Evolutionary conservation across 306 rosid species (phyloP).

Genomic region (Quercus parvula): DNA sequence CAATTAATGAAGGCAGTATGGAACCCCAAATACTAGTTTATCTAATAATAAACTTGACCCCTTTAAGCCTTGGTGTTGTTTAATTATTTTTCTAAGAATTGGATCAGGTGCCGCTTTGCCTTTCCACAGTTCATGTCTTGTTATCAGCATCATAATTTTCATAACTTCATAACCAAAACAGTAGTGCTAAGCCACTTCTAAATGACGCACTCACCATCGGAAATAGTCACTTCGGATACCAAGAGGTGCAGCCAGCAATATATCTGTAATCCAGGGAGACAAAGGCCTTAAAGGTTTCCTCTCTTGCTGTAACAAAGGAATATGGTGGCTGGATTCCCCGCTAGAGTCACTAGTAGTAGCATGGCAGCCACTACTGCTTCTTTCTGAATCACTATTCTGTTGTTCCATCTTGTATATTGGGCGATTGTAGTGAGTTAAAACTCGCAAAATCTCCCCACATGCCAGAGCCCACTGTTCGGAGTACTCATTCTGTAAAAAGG

Average conservation of each 20-base stretch:
- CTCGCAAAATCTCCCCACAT: conserved; percentile 90
- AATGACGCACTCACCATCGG: conserved; percentile 70
- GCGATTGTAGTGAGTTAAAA: conserved; percentile 95
- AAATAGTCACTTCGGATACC: conserved; percentile 95
- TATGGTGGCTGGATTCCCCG: conserved; percentile 46
- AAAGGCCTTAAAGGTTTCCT: conserved; percentile 84
- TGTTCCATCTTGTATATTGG: conserved; percentile 77
- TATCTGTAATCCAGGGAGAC: conserved; percentile 97
- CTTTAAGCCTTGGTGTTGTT: not conserved
- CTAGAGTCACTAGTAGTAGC: conserved; percentile 69
- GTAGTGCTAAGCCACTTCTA: not conserved
- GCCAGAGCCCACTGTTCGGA: conserved; percentile 99
- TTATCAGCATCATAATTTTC: not conserved
- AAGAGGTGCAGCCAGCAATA: conserved; percentile 85
- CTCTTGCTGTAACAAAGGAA: conserved; percentile 58
- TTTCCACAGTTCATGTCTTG: not conserved
- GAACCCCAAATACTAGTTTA: not conserved
- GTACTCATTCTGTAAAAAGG: conserved; percentile 65
- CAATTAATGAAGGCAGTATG: not conserved
- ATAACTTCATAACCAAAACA: not conserved
- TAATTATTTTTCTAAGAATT: not conserved
- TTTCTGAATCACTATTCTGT: conserved; percentile 60
- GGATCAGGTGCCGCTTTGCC: not conserved
- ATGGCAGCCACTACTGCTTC: conserved; percentile 83
- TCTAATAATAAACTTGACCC: not conserved